Evolutionary conservation across 2,329 filamentous ascomycete species (phyloP), one percentile per base, ranked within the genome.

Genomic region (Botrytis sinoallii): DNA sequence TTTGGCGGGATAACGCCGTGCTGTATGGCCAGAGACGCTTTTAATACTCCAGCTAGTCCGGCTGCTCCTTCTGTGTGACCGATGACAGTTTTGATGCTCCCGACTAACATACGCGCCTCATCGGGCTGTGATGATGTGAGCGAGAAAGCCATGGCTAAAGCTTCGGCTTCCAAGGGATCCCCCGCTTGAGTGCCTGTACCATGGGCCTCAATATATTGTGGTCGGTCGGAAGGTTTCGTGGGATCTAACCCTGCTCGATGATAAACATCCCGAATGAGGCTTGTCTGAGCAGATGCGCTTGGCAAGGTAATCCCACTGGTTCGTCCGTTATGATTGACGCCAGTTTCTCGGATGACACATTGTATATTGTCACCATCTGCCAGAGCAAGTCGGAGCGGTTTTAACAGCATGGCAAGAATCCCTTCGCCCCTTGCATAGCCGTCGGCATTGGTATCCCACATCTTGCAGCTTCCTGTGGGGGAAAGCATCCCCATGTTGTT

Each of bases 391-490:
- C 82, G 82, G 6, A 91, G 81, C 1, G 84, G 84, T 80, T 92
- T 92, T 59, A 92, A 77, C 3, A 91, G 77, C 2, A 92, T 79
- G 10, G 88, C 84, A 0, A 85, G 88, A n/a, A 88, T 83, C 0
- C 89, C 90, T 76, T 92, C 90, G 1, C 89, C 90, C 52, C 89
- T 84, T 0, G 86, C 89, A 77, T 92, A 92, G 1, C 90, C 90
- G 73, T 89, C 86, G n/a, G 88, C 90, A 1, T 85, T 83, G 20
- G 83, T 77, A 75, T 91, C 89, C 76, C 89, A 90, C 10, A 86
- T 86, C 72, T 84, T 52, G 16, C n/a, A 76, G 2, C 42, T 59
- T 1, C 75, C 70, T 5, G 59, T 46, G 6, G 72, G 68, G 4
- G 75, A 76, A 35, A 74, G 66, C 73, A 75, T 73, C 25, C 74